Evolutionary conservation across 805 yeast genomes (phyloP).

Genomic region (Kurtzmaniella fragi): DNA sequence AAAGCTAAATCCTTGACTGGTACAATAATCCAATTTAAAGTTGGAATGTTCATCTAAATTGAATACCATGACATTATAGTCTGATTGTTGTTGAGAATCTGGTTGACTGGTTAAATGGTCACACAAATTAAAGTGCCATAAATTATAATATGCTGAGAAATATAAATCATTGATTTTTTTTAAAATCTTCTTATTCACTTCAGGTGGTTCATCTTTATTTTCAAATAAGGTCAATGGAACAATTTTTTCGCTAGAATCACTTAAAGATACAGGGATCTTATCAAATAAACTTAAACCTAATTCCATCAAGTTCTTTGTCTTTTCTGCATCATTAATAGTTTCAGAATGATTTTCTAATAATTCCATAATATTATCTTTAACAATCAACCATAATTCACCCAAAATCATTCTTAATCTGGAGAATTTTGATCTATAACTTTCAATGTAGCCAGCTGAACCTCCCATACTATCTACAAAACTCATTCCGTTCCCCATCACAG

Average conservation of each 20-base stretch:
- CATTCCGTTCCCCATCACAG: constrained; percentile 64
- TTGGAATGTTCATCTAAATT: constrained; percentile 38
- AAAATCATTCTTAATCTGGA: constrained; percentile 56
- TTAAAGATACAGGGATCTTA: constrained; percentile 48
- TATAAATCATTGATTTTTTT: constrained; percentile 55
- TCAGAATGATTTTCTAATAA: constrained; percentile 33
- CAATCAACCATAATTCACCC: constrained; percentile 59
- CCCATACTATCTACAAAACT: constrained; percentile 52
- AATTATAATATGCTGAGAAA: constrained; percentile 60
- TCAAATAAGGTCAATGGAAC: constrained; percentile 36
- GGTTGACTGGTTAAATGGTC: constrained; percentile 33
- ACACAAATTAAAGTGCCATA: constrained; percentile 75
- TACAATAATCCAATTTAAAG: constrained; percentile 45
- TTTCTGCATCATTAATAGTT: constrained; percentile 12
- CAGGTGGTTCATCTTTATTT: constrained; percentile 15
- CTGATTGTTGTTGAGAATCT: constrained; percentile 6
- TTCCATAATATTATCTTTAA: constrained; percentile 47
- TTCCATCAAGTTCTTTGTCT: constrained; percentile 43
- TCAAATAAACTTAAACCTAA: constrained; percentile 60
- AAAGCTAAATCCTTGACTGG: constrained; percentile 62
- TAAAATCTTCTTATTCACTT: constrained; percentile 31
- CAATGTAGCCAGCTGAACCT: constrained; percentile 37
- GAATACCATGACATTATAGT: constrained; percentile 44
- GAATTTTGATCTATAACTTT: constrained; percentile 58
- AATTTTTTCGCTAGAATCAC: constrained; percentile 34